Base-by-base conservation (phyloP, 2,329 filamentous ascomycete genomes). In the Diaporthe amygdali region DNA sequence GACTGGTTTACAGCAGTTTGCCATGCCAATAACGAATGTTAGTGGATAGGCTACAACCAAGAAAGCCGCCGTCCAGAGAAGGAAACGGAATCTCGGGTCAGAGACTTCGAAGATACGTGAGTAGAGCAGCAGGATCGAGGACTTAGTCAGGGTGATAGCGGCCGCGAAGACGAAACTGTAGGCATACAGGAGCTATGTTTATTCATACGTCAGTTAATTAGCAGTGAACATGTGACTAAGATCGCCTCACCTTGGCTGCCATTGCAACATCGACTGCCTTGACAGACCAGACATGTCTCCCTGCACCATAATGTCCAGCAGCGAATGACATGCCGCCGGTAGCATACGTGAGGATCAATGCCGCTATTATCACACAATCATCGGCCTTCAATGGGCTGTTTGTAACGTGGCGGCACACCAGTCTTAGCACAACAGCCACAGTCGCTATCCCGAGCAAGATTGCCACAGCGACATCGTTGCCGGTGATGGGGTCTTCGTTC, bases 121-220 rank as follows among this genome's bases (percentile, higher is more conserved):
- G 56, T 73, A 74, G 34, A 74, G 71, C 22, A 73, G 68, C 5
- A 74, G 66, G 51, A 73, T 73, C 1, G 71, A 73, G n/a, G 71
- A 59, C n/a, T 74, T 74, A 15, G 56, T 73, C 14, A 66, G 68
- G 37, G 72, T 69, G 52, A 71, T 73, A 17, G 72, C 56, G 6
- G 56, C 64, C 32, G 63, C 72, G 59, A 73, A 74, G 5, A 73
- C 66, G 25, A 73, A 73, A 5, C 71, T 74, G 46, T 74, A 74
- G 15, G 59, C 56, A 37, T 73, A 74, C 3, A 74, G 52, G 17
- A 73, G 56, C 68, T 74, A 5, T 8, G 3, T 10, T 9, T 55
- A 22, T 17, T 5, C 54, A 41, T 6, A 17, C 15, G n/a, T 56
- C 10, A 56, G 34, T 15, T 22, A 14, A 27, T 5, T 8, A 2